Conservation (phyloP, 768 basidiomycete species). For the Kwoniella sp. region DNA sequence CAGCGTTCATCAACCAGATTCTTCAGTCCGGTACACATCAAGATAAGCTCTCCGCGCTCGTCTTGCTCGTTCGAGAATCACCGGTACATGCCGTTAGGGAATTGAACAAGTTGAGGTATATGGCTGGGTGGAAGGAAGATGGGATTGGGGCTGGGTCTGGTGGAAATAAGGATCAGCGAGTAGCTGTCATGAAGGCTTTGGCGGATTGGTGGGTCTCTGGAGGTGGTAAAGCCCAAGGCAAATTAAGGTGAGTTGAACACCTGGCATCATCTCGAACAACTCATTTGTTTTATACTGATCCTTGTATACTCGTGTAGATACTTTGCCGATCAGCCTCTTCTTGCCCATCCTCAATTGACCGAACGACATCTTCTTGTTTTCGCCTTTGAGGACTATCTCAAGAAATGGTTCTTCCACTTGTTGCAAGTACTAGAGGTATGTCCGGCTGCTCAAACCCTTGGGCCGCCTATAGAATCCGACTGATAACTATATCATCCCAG, state of each 20-base stretch:
- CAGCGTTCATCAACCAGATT: constrained; percentile 78
- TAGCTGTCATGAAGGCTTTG: constrained; percentile 86
- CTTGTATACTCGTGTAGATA: constrained; percentile 62
- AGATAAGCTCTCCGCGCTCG: constrained; percentile 86
- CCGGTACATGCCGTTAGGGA: constrained; percentile 83
- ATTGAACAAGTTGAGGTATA: constrained; percentile 69
- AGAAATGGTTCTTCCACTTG: constrained; percentile 91
- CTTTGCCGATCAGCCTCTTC: constrained; percentile 81
- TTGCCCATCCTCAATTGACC: constrained; percentile 63
- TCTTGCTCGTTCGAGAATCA: constrained; percentile 81
- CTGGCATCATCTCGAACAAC: neutral
- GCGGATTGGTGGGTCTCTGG: constrained; percentile 94
- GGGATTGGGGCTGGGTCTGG: constrained; percentile 45
- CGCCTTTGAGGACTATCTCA: constrained; percentile 97
- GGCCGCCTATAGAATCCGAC: no score
- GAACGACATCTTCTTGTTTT: constrained; percentile 76
- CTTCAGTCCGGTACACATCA: constrained; percentile 85
- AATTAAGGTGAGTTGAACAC: constrained; percentile 74
- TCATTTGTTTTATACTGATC: neutral
- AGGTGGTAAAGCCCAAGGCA: constrained; percentile 82
- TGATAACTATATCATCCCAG: constrained; percentile 56
- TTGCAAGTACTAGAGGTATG: constrained; percentile 85
- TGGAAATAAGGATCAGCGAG: constrained; percentile 73
- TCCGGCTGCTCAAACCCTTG: no score
- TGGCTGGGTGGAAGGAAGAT: constrained; percentile 80